Base-by-base conservation (phyloP, 2,329 filamentous ascomycete species). In the Alternaria arborescens region DNA sequence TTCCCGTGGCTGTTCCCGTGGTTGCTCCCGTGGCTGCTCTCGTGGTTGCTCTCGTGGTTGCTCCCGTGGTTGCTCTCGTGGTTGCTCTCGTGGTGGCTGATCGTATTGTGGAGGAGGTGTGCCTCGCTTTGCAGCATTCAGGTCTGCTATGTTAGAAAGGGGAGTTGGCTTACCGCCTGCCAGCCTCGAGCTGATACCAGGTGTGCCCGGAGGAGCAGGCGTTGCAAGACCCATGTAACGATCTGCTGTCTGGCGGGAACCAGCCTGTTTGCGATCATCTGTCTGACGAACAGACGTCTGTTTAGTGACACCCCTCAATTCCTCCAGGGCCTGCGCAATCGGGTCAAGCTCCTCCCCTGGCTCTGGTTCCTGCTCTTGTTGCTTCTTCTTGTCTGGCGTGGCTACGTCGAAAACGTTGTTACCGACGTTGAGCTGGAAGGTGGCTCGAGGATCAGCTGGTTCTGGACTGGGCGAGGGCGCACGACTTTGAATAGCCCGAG, bases 341-440 rank as follows among this genome's bases (percentile, higher is more conserved):
- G 95, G 95, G 72, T 99, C 95, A 16, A 86, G 79, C 24, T 93
- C 90, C 28, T 91, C 89, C 34, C 84, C 80, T 8, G 67, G 51
- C 76, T 83, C 68, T 24, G 11, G 5, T 10, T 77, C 70, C 48
- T 69, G 70, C 78, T 84, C 44, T 64, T 73, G 52, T 84, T 56
- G 43, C 38, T 85, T 66, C 84, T 86, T 77, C 41, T 77, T 77
- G 61, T 94, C 91, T 0, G 92, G 90, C 8, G 91, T 91, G 12
- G 91, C 91, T 10, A 99, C 94, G 58, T 97, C 89, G 72, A 99
- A 97, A 11, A 99, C 93, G 71, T 99, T 99, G 71, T 96, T 93
- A 8, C 95, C 95, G 55, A 99, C 88, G 71, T 97, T 97, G 28
- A 99, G 85, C 62, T 97, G 94, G 71, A 98, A 89, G 76, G 91